phyloP scores from a whole-genome alignment of 345 rosid genomes.

The Ceriops tagal region DNA sequence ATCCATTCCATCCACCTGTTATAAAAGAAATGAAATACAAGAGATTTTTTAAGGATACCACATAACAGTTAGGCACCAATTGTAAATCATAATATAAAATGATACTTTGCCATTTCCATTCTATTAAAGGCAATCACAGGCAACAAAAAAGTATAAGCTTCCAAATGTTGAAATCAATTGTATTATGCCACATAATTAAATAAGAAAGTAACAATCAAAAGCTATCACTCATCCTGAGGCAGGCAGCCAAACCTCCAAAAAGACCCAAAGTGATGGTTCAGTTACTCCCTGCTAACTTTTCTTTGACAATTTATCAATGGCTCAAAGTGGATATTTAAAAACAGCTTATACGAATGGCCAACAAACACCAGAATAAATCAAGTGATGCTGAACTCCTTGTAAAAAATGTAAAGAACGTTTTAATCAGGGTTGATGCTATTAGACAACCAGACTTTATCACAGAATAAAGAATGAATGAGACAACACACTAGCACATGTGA shows the following conservation, averaged over 20 bases:
- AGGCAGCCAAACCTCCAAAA: no score
- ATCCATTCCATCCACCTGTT: constrained; percentile 98
- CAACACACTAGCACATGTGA: neutral
- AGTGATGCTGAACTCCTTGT: neutral
- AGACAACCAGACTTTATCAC: neutral
- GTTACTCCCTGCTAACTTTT: neutral
- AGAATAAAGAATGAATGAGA: neutral
- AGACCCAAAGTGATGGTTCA: neutral
- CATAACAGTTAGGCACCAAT: neutral
- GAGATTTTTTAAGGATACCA: neutral
- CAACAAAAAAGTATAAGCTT: no score
- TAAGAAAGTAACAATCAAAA: no score
- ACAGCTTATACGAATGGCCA: neutral
- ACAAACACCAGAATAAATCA: neutral
- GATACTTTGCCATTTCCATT: neutral
- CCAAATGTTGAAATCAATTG: no score
- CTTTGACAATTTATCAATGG: neutral
- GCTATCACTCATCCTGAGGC: no score
- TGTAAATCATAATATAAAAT: neutral
- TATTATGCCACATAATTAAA: no score
- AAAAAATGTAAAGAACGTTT: neutral
- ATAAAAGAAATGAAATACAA: neutral
- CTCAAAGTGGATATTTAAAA: neutral
- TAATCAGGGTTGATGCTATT: neutral
- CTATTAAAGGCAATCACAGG: no score